Evolutionary conservation across 2,329 filamentous ascomycete genomes (phyloP).

Genomic region (Leptosphaerulina australis): DNA sequence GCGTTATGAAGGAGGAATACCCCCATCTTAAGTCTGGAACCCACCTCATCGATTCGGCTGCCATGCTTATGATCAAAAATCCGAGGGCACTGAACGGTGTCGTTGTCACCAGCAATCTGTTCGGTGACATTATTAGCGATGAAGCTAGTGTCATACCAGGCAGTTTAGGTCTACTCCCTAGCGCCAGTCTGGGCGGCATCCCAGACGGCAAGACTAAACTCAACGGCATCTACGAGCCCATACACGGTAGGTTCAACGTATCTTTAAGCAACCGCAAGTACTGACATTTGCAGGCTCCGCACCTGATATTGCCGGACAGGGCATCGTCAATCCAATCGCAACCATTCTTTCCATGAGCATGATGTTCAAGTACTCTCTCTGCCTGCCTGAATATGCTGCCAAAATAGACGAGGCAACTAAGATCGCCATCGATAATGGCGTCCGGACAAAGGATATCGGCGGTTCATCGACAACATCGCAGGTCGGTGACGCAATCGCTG

Average conservation of each 20-base stretch:
- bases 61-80: constrained; percentile 97
- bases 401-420: constrained; percentile 82
- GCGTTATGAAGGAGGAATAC: constrained; percentile 87
- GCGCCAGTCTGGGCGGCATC: constrained; percentile 82
- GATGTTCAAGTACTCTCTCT: constrained; percentile 93
- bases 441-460: constrained; percentile 84
- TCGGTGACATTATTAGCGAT: constrained; percentile 94
- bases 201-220: constrained; percentile 84
- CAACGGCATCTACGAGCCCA: constrained; percentile 97
- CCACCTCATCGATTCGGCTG: constrained; percentile 94
- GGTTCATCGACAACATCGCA: constrained; percentile 75
- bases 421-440: constrained; percentile 76
- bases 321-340: constrained; percentile 89
- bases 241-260: constrained; percentile 72
- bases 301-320: constrained; percentile 90
- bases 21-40: constrained; percentile 82
- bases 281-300: constrained; percentile 68
- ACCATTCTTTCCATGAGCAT: constrained; percentile 92
- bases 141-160: constrained; percentile 95
- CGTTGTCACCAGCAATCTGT: constrained; percentile 90
- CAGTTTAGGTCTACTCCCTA: constrained; percentile 84
- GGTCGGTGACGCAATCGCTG: constrained; percentile 81
- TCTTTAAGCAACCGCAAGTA: background rate
- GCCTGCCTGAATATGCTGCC: constrained; percentile 75
- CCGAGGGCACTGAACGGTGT: constrained; percentile 86